Base-by-base conservation (phyloP, 2,329 filamentous ascomycete species). In the Xylaria sp. region DNA sequence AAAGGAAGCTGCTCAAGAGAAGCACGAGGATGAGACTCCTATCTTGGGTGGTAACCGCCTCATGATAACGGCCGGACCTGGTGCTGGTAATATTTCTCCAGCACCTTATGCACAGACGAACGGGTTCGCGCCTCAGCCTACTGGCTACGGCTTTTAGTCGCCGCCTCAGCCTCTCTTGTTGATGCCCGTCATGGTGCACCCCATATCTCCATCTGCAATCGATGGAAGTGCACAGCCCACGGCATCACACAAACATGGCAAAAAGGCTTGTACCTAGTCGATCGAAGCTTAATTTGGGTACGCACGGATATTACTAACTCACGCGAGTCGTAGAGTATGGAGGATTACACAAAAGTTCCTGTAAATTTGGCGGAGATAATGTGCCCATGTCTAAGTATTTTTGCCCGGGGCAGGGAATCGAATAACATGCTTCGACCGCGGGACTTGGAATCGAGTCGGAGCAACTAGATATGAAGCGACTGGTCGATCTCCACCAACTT, bases 11-110 rank as follows among this genome's bases (percentile, higher is more conserved):
- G 87, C 88, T 65, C 83, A 87, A 73, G 89, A 95, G 84, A 95
- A 93, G 85, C 93, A 94, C 65, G 94, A 98, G 77, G 94, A 97
- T 77, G 95, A 92, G 81, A 94, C 93, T 0, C 96, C 96, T 5
- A 98, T 99, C 76, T 88, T 99, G 31, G 94, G 95, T 63, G 92
- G 89, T 71, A 92, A 90, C 72, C 90, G 96, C 62, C 88, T 99
- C 61, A 97, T 99, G 94, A 92, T 99, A 75, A 99, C 96, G 44
- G 94, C 97, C 77, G 96, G 94, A 10, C 93, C 95, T 28, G 84
- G 85, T 78, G 80, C 79, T 53, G 81, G 82, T 77, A 80, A 83
- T 75, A 80, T 87, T 67, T 88, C 90, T 64, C 90, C 92, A 10
- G 87, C 88, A 59, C 89, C 91, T 3, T 97, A 90, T 76, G 88